Evolutionary conservation across 2,329 filamentous ascomycete genomes (phyloP).

Genomic region (Pseudonectria buxi): DNA sequence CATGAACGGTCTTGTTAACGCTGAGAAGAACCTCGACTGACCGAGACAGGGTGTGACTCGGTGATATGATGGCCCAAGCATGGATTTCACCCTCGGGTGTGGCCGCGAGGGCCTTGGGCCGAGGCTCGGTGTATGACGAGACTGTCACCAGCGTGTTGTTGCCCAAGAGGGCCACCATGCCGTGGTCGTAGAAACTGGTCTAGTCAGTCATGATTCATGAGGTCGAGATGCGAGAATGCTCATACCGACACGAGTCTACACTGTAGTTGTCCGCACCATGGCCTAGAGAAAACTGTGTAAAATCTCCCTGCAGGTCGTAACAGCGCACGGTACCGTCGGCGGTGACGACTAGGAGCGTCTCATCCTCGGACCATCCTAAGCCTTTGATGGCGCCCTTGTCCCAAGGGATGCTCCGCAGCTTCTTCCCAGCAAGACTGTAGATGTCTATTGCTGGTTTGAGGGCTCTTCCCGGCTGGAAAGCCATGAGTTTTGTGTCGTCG

Average conservation of each 20-base stretch:
- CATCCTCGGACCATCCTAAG: conserved; percentile 93
- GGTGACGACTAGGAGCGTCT: conserved; percentile 81
- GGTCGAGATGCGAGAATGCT: not conserved
- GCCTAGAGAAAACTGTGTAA: conserved; percentile 87
- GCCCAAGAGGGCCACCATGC: conserved; percentile 85
- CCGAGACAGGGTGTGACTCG: conserved; percentile 79
- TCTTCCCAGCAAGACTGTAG: conserved; percentile 86
- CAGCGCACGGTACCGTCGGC: conserved; percentile 85
- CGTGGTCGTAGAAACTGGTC: conserved; percentile 69
- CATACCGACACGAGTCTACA: conserved; percentile 69
- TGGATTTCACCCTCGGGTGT: conserved; percentile 73
- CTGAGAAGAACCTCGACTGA: conserved; percentile 90
- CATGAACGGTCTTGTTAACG: conserved; percentile 74
- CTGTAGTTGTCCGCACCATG: conserved; percentile 84
- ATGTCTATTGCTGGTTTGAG: conserved; percentile 84
- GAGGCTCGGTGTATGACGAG: conserved; percentile 83
- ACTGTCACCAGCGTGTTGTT: conserved; percentile 86
- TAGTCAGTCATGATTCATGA: conserved; percentile 7
- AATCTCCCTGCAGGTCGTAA: conserved; percentile 90
- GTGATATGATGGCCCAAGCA: conserved; percentile 85
- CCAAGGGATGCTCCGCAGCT: conserved; percentile 82
- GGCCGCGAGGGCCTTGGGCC: conserved; percentile 72
- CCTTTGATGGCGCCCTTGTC: conserved; percentile 83
- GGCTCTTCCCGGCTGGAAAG: conserved; percentile 64
- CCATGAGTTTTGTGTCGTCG: conserved; percentile 76